These are phyloP conservation scores for Colletotrichum incanum DNA, from an alignment of 2,329 filamentous ascomycete species.

Conservation along the genomic window DNA sequence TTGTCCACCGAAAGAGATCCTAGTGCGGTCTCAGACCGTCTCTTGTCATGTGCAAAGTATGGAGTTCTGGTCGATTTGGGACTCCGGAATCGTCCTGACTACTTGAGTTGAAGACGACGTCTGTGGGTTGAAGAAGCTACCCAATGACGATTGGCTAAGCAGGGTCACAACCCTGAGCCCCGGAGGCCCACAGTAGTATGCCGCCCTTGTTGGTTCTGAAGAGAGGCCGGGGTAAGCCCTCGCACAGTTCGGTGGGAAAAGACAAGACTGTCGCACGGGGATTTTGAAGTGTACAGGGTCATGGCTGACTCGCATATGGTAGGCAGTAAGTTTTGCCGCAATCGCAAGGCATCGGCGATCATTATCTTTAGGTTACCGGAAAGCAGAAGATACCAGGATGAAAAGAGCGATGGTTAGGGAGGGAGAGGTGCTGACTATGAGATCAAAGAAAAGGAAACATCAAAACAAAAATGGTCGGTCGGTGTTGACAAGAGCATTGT, in stretches of 20 bases:
- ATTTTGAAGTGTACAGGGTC: background rate
- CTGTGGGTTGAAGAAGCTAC: slow-evolving; percentile 1
- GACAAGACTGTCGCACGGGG: slow-evolving; percentile 21
- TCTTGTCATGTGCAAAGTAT: slow-evolving; percentile 30
- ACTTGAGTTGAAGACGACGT: slow-evolving; percentile 5
- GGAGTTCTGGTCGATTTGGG: slow-evolving; percentile 7
- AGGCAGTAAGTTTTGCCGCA: slow-evolving; percentile 5
- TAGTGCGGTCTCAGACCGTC: slow-evolving; percentile 35
- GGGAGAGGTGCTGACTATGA: background rate
- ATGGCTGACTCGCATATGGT: slow-evolving; percentile 27
- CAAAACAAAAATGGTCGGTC: background rate
- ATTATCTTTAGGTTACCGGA: background rate
- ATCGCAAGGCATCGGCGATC: slow-evolving; percentile 25
- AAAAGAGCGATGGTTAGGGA: background rate
- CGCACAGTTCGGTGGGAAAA: background rate
- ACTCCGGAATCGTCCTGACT: background rate
- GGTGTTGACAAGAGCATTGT: background rate
- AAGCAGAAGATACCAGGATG: slow-evolving; percentile 3
- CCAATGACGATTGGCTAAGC: slow-evolving; percentile 19
- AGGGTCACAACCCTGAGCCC: slow-evolving; percentile 8
- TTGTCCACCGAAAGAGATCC: slow-evolving; percentile 3
- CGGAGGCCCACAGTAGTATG: slow-evolving; percentile 6
- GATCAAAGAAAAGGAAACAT: background rate
- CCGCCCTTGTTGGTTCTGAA: slow-evolving; percentile 5
- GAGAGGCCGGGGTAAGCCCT: slow-evolving; percentile 5